Percentiles rank a stretch among this genome's conserved stretches.
These are phyloP conservation scores for Dichotomopilus funicola DNA, from an alignment of 2,329 filamentous ascomycete species.

Conservation along the genomic window DNA sequence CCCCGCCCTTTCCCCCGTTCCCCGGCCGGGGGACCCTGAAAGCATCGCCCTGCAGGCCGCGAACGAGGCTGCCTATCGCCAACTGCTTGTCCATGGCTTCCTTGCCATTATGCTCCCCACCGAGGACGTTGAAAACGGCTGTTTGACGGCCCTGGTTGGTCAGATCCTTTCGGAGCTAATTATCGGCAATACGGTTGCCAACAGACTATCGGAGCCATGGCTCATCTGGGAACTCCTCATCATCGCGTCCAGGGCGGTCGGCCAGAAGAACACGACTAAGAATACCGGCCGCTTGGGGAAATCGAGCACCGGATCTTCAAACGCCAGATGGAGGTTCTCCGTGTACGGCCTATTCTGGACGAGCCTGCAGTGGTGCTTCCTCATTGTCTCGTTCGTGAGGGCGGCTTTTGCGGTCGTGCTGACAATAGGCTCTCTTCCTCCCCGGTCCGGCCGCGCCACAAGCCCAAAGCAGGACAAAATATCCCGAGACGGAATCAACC, in stretches of 20 bases:
- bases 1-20: conserved; percentile 72
- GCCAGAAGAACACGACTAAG: conserved; percentile 22
- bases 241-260: conserved; percentile 52
- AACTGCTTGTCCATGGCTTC: conserved; percentile 76
- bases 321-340: conserved; percentile 30
- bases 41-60: conserved; percentile 56
- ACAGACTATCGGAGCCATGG: conserved; percentile 80
- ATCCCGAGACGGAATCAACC: conserved; percentile 21
- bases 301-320: conserved; percentile 16
- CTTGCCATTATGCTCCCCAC: conserved; percentile 81
- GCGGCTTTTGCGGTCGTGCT: conserved; percentile 58
- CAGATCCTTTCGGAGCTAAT: conserved; percentile 90
- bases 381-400: conserved; percentile 57
- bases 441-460: conserved; percentile 26
- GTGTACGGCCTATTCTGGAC: conserved; percentile 48
- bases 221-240: conserved; percentile 79
- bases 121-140: conserved; percentile 84
- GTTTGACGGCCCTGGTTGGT: conserved; percentile 72
- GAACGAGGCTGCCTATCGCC: conserved; percentile 78
- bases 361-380: conserved; percentile 48
- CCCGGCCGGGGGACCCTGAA: conserved; percentile 45
- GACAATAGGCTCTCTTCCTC: conserved; percentile 60
- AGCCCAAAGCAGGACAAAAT: conserved; percentile 20
- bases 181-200: conserved; percentile 72
- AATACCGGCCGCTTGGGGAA: conserved; percentile 7